A percentile compares a stretch with the other conserved stretches of the same genome.
These are phyloP conservation scores for Globisporangium rhizosaccharum DNA, from an alignment of 352 stramenopile genomes.

Conservation along the genomic window DNA sequence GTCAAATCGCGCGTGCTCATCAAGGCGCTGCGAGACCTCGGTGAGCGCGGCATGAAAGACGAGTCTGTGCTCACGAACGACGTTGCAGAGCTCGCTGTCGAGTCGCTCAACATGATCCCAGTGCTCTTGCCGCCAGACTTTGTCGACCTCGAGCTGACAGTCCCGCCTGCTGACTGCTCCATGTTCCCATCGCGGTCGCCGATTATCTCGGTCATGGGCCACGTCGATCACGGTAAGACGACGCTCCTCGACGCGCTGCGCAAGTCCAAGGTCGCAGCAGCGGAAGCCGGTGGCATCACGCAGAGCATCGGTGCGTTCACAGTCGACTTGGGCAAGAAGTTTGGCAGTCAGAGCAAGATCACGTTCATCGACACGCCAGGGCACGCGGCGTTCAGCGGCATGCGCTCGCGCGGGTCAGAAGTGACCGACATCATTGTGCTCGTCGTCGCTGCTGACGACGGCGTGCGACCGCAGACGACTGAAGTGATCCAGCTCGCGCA, in stretches of 20 bases:
- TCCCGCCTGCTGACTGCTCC: constrained; percentile 56
- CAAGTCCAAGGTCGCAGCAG: constrained; percentile 89
- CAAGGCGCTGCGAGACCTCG: constrained; percentile 52
- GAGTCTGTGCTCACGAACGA: constrained; percentile 70
- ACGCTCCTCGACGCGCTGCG: constrained; percentile 95
- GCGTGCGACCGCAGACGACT: constrained; percentile 96
- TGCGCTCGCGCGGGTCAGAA: constrained; percentile 95
- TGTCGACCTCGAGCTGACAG: constrained; percentile 68
- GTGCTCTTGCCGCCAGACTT: constrained; percentile 79
- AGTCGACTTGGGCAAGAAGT: constrained; percentile 89
- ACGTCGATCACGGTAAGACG: constrained; percentile 99
- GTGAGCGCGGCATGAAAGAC: constrained; percentile 61
- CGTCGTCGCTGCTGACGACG: constrained; percentile 98
- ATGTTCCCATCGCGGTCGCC: constrained; percentile 72
- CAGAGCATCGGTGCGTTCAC: constrained; percentile 97
- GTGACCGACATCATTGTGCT: constrained; percentile 98
- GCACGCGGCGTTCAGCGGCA: constrained; percentile 98
- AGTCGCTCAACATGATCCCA: constrained; percentile 83
- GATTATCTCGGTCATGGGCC: constrained; percentile 99
- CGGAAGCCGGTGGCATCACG: constrained; percentile 99
- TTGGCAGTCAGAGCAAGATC: constrained; percentile 55
- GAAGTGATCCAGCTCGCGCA: constrained; percentile 94
- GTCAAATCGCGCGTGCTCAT: constrained; percentile 71
- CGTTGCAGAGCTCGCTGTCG: constrained; percentile 76
- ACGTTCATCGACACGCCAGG: constrained; percentile 99